Conservation (phyloP, 495 filamentous ascomycete genomes). For the Xylaria grammica region DNA sequence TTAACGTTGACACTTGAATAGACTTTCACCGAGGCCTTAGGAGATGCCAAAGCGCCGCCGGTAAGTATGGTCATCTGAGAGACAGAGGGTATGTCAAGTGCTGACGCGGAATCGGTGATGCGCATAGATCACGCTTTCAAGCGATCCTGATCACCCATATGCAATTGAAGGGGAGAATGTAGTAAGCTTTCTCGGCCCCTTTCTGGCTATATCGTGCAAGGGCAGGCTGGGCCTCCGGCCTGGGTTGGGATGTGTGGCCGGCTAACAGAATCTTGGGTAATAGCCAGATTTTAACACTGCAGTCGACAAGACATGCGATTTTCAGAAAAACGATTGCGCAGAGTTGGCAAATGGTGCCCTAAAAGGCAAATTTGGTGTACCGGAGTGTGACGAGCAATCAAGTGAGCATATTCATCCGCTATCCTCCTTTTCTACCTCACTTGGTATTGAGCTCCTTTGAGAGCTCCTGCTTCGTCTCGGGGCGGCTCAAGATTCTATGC, state of each 20-base stretch:
- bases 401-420: constrained; percentile 30
- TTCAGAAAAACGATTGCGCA: constrained; percentile 44
- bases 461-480: neutral
- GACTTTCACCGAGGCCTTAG: constrained; percentile 22
- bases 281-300: constrained; percentile 50
- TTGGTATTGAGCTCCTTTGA: neutral
- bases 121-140: constrained; percentile 12
- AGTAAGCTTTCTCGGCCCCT: constrained; percentile 35
- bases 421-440: neutral
- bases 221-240: neutral
- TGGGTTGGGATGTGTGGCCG: constrained; percentile 6
- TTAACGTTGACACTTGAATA: neutral
- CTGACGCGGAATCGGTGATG: neutral
- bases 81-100: constrained; percentile 20
- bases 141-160: constrained; percentile 40
- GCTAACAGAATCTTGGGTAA: neutral
- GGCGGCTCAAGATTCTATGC: neutral
- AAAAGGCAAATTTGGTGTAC: constrained; percentile 33
- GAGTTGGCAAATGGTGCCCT: constrained; percentile 34
- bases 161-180: constrained; percentile 51
- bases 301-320: constrained; percentile 44
- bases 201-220: neutral
- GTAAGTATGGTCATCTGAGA: neutral
- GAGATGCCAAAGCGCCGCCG: constrained; percentile 16
- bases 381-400: constrained; percentile 43